A percentile compares a stretch with the other conserved stretches of the same genome.
Conservation (phyloP, 2,329 filamentous ascomycete species). For the Akanthomyces muscarius region DNA sequence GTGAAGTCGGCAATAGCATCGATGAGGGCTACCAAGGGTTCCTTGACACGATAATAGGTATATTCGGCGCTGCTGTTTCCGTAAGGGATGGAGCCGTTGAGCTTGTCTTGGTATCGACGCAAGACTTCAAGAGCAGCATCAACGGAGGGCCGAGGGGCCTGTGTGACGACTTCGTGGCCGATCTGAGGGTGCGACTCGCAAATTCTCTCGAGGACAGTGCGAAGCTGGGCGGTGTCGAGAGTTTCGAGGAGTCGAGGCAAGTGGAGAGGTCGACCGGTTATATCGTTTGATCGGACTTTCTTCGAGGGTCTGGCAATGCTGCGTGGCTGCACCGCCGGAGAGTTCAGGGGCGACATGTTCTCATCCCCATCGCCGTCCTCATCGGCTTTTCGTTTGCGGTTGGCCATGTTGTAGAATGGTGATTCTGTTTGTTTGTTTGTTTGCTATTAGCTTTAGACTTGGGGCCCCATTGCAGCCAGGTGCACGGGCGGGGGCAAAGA, state of each 20-base stretch:
- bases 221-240: slow-evolving; percentile 77
- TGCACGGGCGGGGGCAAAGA: background rate
- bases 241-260: slow-evolving; percentile 84
- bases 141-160: slow-evolving; percentile 83
- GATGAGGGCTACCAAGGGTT: slow-evolving; percentile 73
- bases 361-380: slow-evolving; percentile 78
- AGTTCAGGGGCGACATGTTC: slow-evolving; percentile 81
- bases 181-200: slow-evolving; percentile 87
- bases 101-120: slow-evolving; percentile 71
- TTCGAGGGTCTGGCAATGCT: slow-evolving; percentile 64
- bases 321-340: slow-evolving; percentile 69
- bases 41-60: slow-evolving; percentile 87
- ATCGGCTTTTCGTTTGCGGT: slow-evolving; percentile 81
- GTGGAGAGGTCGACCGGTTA: slow-evolving; percentile 53
- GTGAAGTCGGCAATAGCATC: slow-evolving; percentile 93
- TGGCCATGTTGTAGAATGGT: slow-evolving; percentile 51
- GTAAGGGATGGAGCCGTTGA: slow-evolving; percentile 80
- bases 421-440: slow-evolving; percentile 26
- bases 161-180: slow-evolving; percentile 74
- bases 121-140: slow-evolving; percentile 76
- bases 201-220: slow-evolving; percentile 81
- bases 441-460: slow-evolving; percentile 9
- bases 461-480: background rate
- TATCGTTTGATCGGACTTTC: slow-evolving; percentile 60
- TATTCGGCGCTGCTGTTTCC: slow-evolving; percentile 86